Evolutionary conservation across 768 basidiomycete genomes (phyloP).

Genomic region (Gymnopilus junonius): DNA sequence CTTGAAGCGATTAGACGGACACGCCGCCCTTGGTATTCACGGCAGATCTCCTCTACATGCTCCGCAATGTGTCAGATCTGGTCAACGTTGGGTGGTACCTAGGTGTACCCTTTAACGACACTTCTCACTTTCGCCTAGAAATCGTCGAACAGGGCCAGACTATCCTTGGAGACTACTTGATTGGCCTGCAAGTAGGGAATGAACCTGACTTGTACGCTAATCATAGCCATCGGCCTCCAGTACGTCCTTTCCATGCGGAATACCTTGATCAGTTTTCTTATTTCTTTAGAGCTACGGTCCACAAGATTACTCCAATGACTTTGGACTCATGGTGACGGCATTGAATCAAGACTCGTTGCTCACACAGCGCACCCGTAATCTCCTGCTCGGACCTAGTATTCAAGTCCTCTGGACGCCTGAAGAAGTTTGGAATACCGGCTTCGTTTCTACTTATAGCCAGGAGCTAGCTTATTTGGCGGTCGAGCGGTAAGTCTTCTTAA

Average conservation of each 20-base stretch:
- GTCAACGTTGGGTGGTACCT: constrained; percentile 62
- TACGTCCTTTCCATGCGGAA: constrained; percentile 19
- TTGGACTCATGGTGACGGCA: not conserved
- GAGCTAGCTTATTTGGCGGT: constrained; percentile 50
- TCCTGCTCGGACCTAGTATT: constrained; percentile 65
- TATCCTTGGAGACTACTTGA: constrained; percentile 66
- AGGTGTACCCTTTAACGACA: constrained; percentile 68
- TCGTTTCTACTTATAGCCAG: constrained; percentile 41
- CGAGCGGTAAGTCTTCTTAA: constrained; percentile 47
- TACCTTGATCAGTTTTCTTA: too few relatives aligned
- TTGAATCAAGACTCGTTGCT: constrained; percentile 24
- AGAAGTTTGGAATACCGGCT: constrained; percentile 52
- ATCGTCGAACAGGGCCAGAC: constrained; percentile 61
- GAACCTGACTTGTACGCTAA: constrained; percentile 68
- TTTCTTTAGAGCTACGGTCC: constrained; percentile 27
- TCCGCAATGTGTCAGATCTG: constrained; percentile 59
- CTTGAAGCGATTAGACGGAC: constrained; percentile 41
- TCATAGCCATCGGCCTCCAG: not conserved
- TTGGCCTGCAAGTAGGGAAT: constrained; percentile 71
- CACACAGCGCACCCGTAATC: not conserved
- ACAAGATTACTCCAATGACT: constrained; percentile 41
- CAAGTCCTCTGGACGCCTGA: constrained; percentile 53
- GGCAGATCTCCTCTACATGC: constrained; percentile 65
- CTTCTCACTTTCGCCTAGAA: constrained; percentile 49
- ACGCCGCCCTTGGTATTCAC: constrained; percentile 71